A percentile compares a stretch with the other conserved stretches of the same genome.
Evolutionary conservation across 139 green algal genomes (phyloP).

Genomic region (Limnomonas spitsbergensis): DNA sequence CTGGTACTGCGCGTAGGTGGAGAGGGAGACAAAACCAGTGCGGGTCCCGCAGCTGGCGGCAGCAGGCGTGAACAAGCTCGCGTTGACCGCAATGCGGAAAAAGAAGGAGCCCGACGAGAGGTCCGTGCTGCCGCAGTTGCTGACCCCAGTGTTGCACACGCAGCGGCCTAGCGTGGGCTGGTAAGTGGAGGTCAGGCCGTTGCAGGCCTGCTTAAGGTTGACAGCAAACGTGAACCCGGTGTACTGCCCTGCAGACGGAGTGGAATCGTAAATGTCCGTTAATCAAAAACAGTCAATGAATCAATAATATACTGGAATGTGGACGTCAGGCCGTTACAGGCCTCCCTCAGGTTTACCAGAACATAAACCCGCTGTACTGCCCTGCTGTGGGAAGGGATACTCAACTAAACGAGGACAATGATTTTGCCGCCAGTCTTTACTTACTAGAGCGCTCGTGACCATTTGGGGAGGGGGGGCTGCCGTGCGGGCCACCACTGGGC

Average conservation of each 20-base stretch:
- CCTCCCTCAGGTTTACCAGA: too few relatives aligned
- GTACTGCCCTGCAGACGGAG: constrained; percentile 5
- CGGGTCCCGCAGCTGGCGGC: background rate
- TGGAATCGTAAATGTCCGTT: too few relatives aligned
- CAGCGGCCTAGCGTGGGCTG: background rate
- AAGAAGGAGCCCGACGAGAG: background rate
- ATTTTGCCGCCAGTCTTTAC: too few relatives aligned
- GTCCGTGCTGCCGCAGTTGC: background rate
- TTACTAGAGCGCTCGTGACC: too few relatives aligned
- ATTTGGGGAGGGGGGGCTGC: too few relatives aligned
- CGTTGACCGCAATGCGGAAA: background rate
- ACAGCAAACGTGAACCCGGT: background rate
- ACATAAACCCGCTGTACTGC: too few relatives aligned
- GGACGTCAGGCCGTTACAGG: too few relatives aligned
- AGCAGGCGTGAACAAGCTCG: background rate
- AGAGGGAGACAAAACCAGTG: background rate
- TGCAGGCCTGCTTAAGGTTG: background rate
- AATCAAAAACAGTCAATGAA: too few relatives aligned
- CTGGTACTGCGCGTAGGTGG: background rate
- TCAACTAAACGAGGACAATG: too few relatives aligned
- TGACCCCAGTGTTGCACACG: background rate
- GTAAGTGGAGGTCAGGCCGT: background rate
- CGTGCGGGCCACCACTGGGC: too few relatives aligned
- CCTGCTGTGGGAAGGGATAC: too few relatives aligned
- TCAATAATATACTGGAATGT: too few relatives aligned